Evolutionary conservation across 2,329 filamentous ascomycete species (phyloP), one percentile per base, ranked within the genome.

Genomic region (Aspergillus intermedius): DNA sequence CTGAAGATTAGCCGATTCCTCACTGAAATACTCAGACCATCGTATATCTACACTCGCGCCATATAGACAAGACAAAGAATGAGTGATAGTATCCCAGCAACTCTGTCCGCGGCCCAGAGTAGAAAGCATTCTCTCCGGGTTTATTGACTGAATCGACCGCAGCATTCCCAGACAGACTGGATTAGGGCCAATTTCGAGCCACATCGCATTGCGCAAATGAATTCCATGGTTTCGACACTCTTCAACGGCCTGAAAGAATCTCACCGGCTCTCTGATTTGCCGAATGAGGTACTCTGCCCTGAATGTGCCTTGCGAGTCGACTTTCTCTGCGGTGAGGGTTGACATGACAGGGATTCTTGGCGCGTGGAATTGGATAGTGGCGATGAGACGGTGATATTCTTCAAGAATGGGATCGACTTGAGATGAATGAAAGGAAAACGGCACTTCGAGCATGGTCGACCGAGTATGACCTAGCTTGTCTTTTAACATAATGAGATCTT

Each of bases 141-240:
- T 6, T 15, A 35, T 15, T 17, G 34, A 35, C 34, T 35, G 76
- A 5, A 79, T 80, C n/a, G 81, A 77, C 73, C 85, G 86, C 54
- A 88, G 77, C 77, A 88, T 84, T 51, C 78, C 79, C 41, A 78
- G 77, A 64, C 80, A 86, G 12, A 88, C 79, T 0, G 85, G 83
- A 60, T 87, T 82, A 32, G 85, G 83, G 21, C 86, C 86, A 54
- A 89, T 71, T 66, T 89, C 86, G 47, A 89, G 71, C 79, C 81
- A 88, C 25, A 83, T 76, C 13, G 83, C 85, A 69, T 82, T 81
- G 54, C 83, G 80, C 53, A 83, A 76, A 47, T 86, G 80, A n/a
- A 77, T 66, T 50, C 77, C 78, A 22, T 76, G 71, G 44, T 78
- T 72, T 59, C 81, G 77, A 6, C 80, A 82, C 35, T 74, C 74